These are phyloP conservation scores for Kentomonas sorsogonicus DNA, from an alignment of 208 protist species.

Conservation along the genomic window DNA sequence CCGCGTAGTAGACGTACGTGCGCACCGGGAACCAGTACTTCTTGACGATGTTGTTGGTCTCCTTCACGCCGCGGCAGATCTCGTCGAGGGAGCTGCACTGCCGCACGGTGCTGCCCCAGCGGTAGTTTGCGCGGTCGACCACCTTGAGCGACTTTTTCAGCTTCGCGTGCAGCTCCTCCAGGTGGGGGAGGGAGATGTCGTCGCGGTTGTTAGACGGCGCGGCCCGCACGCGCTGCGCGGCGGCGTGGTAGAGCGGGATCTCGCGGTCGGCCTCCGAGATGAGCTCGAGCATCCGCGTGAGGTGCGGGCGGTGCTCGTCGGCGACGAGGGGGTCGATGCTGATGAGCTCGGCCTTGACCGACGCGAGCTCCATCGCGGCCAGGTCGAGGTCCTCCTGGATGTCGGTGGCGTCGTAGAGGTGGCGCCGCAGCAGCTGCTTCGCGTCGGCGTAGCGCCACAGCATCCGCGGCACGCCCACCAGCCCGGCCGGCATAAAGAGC, in stretches of 20 bases:
- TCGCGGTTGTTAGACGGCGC: constrained; percentile 26
- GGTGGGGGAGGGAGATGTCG: constrained; percentile 75
- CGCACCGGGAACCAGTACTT: constrained; percentile 67
- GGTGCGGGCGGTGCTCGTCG: constrained; percentile 71
- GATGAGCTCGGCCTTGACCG: constrained; percentile 80
- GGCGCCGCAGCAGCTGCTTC: constrained; percentile 40
- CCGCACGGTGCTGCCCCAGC: constrained; percentile 64
- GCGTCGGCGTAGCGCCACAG: constrained; percentile 74
- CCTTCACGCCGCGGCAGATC: constrained; percentile 45
- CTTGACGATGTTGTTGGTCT: constrained; percentile 53
- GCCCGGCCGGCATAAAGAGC: constrained; percentile 81
- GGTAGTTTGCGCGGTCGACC: constrained; percentile 69
- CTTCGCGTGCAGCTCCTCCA: constrained; percentile 68
- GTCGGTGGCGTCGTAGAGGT: constrained; percentile 64
- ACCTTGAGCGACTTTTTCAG: constrained; percentile 82
- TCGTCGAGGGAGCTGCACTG: constrained; percentile 65
- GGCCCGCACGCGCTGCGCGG: constrained; percentile 44
- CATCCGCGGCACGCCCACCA: constrained; percentile 82
- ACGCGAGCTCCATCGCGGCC: constrained; percentile 71
- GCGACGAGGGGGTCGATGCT: constrained; percentile 65
- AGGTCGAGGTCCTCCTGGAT: constrained; percentile 88
- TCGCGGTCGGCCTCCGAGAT: constrained; percentile 68
- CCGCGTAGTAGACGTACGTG: constrained; percentile 50
- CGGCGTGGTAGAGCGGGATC: constrained; percentile 76
- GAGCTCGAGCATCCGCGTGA: constrained; percentile 73